Percentiles rank a stretch among this genome's conserved stretches.
phyloP scores from a whole-genome alignment of 2,329 filamentous ascomycete species.

The Myriosclerotinia scirpicola region DNA sequence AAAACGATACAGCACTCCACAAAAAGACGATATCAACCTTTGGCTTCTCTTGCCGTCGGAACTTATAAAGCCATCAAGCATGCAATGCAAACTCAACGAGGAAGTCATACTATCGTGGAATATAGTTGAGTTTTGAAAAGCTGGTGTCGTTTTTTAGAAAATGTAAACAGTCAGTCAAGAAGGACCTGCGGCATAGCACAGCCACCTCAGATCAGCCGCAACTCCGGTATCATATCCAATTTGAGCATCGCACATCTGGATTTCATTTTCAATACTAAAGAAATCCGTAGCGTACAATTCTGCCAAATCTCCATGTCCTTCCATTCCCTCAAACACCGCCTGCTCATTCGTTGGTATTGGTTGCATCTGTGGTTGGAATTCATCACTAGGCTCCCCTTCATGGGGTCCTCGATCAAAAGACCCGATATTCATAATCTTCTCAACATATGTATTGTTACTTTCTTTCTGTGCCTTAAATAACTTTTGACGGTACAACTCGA shows the following conservation, averaged over 20 bases:
- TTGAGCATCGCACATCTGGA: slow-evolving; percentile 10
- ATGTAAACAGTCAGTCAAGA: not conserved
- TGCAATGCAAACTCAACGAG: too few species aligned
- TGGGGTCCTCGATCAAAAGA: not conserved
- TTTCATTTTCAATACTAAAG: slow-evolving; percentile 15
- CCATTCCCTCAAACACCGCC: not conserved
- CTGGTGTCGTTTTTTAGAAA: too few species aligned
- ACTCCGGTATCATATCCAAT: slow-evolving; percentile 16
- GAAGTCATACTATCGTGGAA: too few species aligned
- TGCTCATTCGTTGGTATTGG: not conserved
- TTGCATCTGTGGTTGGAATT: not conserved
- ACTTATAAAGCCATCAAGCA: too few species aligned
- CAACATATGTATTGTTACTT: not conserved
- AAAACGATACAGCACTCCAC: too few species aligned
- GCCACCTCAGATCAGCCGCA: slow-evolving; percentile 14
- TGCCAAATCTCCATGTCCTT: not conserved
- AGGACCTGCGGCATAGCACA: slow-evolving; percentile 7
- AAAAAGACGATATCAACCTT: too few species aligned
- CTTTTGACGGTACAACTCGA: slow-evolving; percentile 2
- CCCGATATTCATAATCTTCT: slow-evolving; percentile 14
- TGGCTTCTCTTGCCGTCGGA: too few species aligned
- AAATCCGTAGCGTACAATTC: slow-evolving; percentile 12
- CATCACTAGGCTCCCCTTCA: not conserved
- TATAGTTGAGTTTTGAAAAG: too few species aligned
- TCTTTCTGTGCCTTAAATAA: not conserved